phyloP scores from a whole-genome alignment of 108 stramenopile species.

The Cyclotella kingstonii region DNA sequence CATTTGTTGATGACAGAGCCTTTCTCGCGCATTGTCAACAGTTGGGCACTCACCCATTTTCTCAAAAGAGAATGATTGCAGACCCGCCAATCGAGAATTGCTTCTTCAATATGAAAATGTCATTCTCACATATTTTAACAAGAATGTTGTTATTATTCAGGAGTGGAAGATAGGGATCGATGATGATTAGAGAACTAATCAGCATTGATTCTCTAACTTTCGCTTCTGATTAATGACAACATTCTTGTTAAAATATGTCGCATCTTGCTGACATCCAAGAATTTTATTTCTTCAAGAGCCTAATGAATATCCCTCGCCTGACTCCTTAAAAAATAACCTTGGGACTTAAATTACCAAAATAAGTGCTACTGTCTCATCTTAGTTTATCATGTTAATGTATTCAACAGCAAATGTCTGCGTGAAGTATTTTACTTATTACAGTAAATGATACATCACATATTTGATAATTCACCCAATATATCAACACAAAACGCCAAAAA shows the following conservation, averaged over 20 bases:
- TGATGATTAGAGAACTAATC: too few species aligned
- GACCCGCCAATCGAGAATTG: slow-evolving; percentile 35
- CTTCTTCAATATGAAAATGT: slow-evolving; percentile 54
- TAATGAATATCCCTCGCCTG: slow-evolving; percentile 98
- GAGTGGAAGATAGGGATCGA: too few species aligned
- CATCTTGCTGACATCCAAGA: slow-evolving; percentile 98
- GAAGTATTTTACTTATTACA: slow-evolving; percentile 98
- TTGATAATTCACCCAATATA: too few species aligned
- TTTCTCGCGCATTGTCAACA: slow-evolving; percentile 54
- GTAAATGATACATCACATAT: slow-evolving; percentile 93
- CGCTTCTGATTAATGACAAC: slow-evolving; percentile 99
- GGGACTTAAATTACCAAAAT: slow-evolving; percentile 98
- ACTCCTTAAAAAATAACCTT: slow-evolving; percentile 97
- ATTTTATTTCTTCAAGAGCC: slow-evolving; percentile 98
- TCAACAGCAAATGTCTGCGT: slow-evolving; percentile 97
- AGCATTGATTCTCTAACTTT: slow-evolving; percentile 99
- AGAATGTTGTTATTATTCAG: too few species aligned
- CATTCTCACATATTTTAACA: too few species aligned
- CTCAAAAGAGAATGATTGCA: background rate
- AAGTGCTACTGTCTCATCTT: slow-evolving; percentile 93
- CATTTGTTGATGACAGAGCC: slow-evolving; percentile 35
- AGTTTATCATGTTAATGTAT: slow-evolving; percentile 97
- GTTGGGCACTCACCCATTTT: slow-evolving; percentile 37
- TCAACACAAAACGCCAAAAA: too few species aligned
- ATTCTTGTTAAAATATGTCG: slow-evolving; percentile 99